A percentile compares a stretch with the other conserved stretches of the same genome.
These are phyloP conservation scores for Picochlorum sp. DNA, from an alignment of 139 green algal genomes.

Conservation along the genomic window DNA sequence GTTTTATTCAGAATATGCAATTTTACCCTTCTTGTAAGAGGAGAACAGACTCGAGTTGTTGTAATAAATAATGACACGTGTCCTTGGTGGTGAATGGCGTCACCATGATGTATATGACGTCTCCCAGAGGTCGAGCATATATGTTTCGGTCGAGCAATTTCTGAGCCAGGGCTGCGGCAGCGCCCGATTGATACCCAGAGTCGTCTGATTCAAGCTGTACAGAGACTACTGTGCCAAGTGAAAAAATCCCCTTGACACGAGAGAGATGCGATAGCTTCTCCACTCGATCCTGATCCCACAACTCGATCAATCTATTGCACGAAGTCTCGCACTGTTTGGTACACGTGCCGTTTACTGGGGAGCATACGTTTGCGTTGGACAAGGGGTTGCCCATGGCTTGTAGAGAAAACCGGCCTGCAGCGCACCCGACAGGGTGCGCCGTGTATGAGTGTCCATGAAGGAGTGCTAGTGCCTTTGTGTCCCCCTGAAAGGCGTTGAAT, in stretches of 20 bases:
- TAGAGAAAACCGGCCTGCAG: conserved; percentile 51
- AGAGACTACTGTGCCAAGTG: conserved; percentile 77
- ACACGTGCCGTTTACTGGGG: background rate
- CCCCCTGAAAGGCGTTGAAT: conserved; percentile 71
- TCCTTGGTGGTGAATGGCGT: conserved; percentile 53
- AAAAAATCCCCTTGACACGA: conserved; percentile 42
- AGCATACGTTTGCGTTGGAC: conserved; percentile 22
- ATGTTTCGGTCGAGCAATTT: conserved; percentile 44
- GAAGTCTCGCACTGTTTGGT: conserved; percentile 6
- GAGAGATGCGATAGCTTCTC: conserved; percentile 48
- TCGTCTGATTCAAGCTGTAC: conserved; percentile 52
- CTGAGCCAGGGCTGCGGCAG: conserved; percentile 34
- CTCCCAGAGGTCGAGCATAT: conserved; percentile 75
- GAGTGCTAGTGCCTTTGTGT: conserved; percentile 68
- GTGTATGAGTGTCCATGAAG: conserved; percentile 99
- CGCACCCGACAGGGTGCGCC: conserved; percentile 80
- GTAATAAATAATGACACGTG: conserved; percentile 44
- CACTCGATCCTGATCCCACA: conserved; percentile 51
- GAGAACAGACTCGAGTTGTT: background rate
- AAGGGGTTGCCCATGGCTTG: conserved; percentile 67
- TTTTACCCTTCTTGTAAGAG: conserved; percentile 77
- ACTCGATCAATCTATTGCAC: conserved; percentile 24
- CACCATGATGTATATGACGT: conserved; percentile 89
- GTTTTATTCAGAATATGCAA: conserved; percentile 91
- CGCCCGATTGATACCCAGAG: conserved; percentile 41